Evolutionary conservation across 2,329 filamentous ascomycete species (phyloP), one percentile per base, ranked within the genome.

Genomic region (Botrytis paeoniae): DNA sequence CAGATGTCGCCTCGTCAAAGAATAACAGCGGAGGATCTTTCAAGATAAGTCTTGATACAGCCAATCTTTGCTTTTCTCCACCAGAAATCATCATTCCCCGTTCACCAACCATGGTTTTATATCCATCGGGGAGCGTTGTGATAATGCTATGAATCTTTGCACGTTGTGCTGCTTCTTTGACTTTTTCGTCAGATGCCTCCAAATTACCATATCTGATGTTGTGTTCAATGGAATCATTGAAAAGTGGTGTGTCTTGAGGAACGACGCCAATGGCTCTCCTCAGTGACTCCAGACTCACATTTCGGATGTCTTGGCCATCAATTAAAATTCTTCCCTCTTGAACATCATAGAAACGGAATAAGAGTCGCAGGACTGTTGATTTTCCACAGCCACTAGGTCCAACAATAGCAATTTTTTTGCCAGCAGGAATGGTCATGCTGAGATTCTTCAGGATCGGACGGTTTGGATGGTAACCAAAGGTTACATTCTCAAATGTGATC

Each of bases 361-460:
- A 86, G 0, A 99, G 88, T 64, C 94, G 90, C 29, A 99, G 84
- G 65, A 99, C 91, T 0, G 96, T 99, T 4, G 94, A 97, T 83
- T 99, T 99, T 75, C 96, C 96, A 82, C 96, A 98, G 43, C 96
- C 96, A 77, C 93, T 97, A 1, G 96, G 95, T 0, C 96, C 97
- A 29, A 99, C 96, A 74, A 99, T 90, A 71, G 96, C 96, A 66
- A 98, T 92, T 82, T 98, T 99, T 83, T 97, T 94, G 37, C 96
- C 97, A 0, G 95, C 95, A 0, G 96, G 95, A 74, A 99, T 98
- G 0, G 93, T 97, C 75, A 99, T 87, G 71, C 85, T 92, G 64
- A 98, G 87, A 81, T 97, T 92, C 76, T 89, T 92, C 74, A 99
- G 85, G 76, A 99, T 98, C 0, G 93, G 93, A 0, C 95, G 89